These are phyloP conservation scores for Phlebiopsis flavidoalba DNA, from an alignment of 768 basidiomycete genomes.

Conservation along the genomic window DNA sequence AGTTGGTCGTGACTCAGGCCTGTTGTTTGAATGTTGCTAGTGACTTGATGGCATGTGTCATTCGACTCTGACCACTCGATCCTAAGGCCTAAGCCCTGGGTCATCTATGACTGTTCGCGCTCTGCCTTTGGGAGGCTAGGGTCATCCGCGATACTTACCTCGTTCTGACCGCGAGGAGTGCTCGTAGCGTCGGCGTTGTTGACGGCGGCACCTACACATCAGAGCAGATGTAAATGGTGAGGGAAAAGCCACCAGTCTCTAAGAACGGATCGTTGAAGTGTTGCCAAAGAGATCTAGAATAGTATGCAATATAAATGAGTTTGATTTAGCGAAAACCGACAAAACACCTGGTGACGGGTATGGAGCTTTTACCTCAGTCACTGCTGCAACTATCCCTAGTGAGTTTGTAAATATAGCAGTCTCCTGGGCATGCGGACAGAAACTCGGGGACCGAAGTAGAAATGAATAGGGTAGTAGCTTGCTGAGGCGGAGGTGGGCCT, in stretches of 20 bases:
- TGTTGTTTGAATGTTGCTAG: neutral
- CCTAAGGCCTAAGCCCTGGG: neutral
- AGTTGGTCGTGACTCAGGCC: neutral
- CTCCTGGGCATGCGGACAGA: no score
- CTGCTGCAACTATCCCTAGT: no score
- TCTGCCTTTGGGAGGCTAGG: no score
- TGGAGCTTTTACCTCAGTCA: no score
- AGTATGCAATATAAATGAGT: neutral
- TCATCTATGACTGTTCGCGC: no score
- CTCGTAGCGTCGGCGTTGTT: neutral
- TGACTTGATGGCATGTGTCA: neutral
- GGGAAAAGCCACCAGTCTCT: neutral
- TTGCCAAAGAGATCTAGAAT: neutral
- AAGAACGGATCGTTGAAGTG: constrained; percentile 8
- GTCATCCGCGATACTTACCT: neutral
- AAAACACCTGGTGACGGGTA: neutral
- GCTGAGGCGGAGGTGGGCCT: no score
- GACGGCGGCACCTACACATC: neutral
- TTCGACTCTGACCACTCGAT: neutral
- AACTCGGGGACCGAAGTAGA: neutral
- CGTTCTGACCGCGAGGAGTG: neutral
- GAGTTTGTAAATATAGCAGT: no score
- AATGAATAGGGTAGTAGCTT: no score
- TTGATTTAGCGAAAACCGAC: neutral
- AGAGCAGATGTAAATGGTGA: neutral